These are phyloP conservation scores for Rubia tinctorum DNA, from an alignment of 305 asterid genomes.

Conservation along the genomic window DNA sequence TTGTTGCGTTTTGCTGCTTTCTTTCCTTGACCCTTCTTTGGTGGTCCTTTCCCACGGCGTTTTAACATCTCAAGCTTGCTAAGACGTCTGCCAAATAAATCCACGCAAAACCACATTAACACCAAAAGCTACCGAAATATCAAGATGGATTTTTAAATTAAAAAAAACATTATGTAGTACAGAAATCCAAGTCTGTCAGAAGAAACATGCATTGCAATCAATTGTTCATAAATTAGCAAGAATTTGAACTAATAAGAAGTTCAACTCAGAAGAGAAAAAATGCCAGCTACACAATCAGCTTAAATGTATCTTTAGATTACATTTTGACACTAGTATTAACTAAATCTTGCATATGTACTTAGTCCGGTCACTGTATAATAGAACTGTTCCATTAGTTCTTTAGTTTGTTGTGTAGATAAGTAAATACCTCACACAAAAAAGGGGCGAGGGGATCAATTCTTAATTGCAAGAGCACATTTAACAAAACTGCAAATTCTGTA, in stretches of 20 bases:
- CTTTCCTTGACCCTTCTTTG: conserved; percentile 80
- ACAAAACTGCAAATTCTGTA: background rate
- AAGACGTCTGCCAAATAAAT: conserved; percentile 52
- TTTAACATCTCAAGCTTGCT: conserved; percentile 78
- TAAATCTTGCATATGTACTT: background rate
- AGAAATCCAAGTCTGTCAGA: background rate
- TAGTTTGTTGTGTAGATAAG: background rate
- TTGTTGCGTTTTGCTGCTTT: conserved; percentile 26
- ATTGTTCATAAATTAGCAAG: background rate
- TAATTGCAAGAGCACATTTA: background rate
- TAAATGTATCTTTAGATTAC: background rate
- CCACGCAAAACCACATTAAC: background rate
- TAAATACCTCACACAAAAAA: background rate
- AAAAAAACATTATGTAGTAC: background rate
- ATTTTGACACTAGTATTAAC: background rate
- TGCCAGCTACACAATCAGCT: background rate
- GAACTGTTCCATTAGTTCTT: background rate
- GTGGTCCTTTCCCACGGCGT: conserved; percentile 96
- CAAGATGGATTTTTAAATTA: background rate
- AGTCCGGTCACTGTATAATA: background rate
- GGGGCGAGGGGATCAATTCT: too few species aligned
- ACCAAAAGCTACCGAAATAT: background rate
- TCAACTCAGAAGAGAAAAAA: background rate
- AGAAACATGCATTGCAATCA: background rate
- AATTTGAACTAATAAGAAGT: background rate